Percentiles rank a stretch among this genome's conserved stretches.
Conservation (phyloP, 345 rosid genomes). For the Hypericum perforatum region DNA sequence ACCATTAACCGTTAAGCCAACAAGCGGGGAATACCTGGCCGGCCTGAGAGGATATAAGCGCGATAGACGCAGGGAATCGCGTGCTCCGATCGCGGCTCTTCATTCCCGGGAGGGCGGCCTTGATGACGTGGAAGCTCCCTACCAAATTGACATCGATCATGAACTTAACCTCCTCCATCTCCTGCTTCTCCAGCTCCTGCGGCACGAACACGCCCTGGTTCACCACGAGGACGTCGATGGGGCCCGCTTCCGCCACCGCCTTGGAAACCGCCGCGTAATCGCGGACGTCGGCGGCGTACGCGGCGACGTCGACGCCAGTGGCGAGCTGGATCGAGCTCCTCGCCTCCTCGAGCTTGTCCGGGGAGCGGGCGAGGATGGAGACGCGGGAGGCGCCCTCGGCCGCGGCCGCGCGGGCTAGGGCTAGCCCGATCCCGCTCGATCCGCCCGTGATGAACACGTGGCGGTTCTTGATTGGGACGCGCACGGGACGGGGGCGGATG, state of each 20-base stretch:
- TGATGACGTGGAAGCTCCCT: slow-evolving; percentile 74
- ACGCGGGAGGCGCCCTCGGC: slow-evolving; percentile 52
- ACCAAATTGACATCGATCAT: slow-evolving; percentile 72
- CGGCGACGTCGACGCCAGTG: slow-evolving; percentile 61
- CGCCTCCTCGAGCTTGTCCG: slow-evolving; percentile 55
- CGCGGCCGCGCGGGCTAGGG: slow-evolving; percentile 69
- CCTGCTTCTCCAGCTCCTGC: slow-evolving; percentile 51
- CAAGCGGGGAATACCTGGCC: slow-evolving; percentile 49
- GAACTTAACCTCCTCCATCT: slow-evolving; percentile 55
- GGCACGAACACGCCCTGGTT: slow-evolving; percentile 70
- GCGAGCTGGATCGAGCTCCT: slow-evolving; percentile 43
- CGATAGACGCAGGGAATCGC: slow-evolving; percentile 43
- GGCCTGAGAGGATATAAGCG: slow-evolving; percentile 78
- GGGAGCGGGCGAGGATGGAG: slow-evolving; percentile 64
- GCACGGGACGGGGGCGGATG: slow-evolving; percentile 48
- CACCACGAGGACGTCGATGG: slow-evolving; percentile 65
- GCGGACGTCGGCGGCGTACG: slow-evolving; percentile 65
- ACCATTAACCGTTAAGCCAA: neutral
- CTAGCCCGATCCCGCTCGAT: slow-evolving; percentile 81
- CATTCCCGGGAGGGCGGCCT: slow-evolving; percentile 77
- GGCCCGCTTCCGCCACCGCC: slow-evolving; percentile 48
- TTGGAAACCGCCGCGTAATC: slow-evolving; percentile 44
- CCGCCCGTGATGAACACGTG: slow-evolving; percentile 89
- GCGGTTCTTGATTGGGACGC: slow-evolving; percentile 55
- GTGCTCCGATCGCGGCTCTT: slow-evolving; percentile 34